Evolutionary conservation across 108 stramenopile genomes (phyloP).

Genomic region (Cyclostephanos tholiformis): DNA sequence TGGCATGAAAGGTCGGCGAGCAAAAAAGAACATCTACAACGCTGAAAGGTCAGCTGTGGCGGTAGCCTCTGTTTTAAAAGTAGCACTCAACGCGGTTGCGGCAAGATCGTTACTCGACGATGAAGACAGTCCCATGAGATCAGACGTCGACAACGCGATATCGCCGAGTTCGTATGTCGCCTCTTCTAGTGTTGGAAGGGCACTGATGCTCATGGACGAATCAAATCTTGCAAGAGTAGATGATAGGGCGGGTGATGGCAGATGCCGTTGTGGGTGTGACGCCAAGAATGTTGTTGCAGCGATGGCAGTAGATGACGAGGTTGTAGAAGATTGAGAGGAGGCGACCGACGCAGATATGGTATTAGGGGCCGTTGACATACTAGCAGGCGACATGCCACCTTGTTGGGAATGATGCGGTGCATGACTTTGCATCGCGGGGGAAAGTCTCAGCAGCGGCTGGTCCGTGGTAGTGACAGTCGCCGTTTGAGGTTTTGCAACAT

Average conservation of each 20-base stretch:
- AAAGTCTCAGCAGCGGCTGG: neutral
- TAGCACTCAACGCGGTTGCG: neutral
- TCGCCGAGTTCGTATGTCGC: conserved; percentile 23
- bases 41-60: neutral
- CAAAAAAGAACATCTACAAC: neutral
- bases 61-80: neutral
- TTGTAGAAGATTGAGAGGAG: conserved; percentile 7
- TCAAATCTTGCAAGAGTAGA: conserved; percentile 5
- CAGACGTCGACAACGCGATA: conserved; percentile 7
- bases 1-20: neutral
- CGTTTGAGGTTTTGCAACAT: neutral
- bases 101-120: conserved; percentile 6
- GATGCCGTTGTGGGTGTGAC: neutral
- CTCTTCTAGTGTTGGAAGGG: conserved; percentile 24
- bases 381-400: neutral
- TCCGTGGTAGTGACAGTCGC: conserved; percentile 1
- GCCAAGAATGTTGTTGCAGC: neutral
- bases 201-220: conserved; percentile 23
- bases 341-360: neutral
- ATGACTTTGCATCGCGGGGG: neutral
- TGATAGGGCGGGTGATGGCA: conserved; percentile 17
- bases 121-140: conserved; percentile 6
- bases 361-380: conserved; percentile 2
- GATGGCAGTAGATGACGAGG: conserved; percentile 6
- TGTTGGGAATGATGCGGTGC: neutral